Conservation (phyloP, 208 protist species). For the Spironucleus salmonicida region DNA sequence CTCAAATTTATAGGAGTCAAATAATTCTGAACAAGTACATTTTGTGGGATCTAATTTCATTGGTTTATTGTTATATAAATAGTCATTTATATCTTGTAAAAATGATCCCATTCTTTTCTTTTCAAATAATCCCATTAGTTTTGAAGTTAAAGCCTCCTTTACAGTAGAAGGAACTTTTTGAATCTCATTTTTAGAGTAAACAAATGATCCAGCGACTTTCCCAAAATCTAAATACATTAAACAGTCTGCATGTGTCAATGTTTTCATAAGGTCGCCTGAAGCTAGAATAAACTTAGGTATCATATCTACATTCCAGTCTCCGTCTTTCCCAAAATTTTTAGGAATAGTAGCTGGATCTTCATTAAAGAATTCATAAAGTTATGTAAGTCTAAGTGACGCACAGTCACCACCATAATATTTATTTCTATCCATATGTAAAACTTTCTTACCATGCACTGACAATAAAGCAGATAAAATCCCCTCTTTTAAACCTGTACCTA, state of each 20-base stretch:
- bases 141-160: slow-evolving; percentile 75
- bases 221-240: slow-evolving; percentile 97
- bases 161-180: slow-evolving; percentile 83
- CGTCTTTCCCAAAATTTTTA: slow-evolving; percentile 59
- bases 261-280: slow-evolving; percentile 69
- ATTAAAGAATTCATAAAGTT: slow-evolving; percentile 80
- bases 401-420: slow-evolving; percentile 95
- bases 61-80: background rate
- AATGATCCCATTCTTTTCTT: slow-evolving; percentile 37
- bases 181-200: slow-evolving; percentile 74
- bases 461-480: slow-evolving; percentile 54
- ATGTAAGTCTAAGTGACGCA: slow-evolving; percentile 88
- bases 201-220: slow-evolving; percentile 82
- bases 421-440: slow-evolving; percentile 97
- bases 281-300: slow-evolving; percentile 98
- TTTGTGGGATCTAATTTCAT: slow-evolving; percentile 51
- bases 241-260: slow-evolving; percentile 84
- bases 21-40: slow-evolving; percentile 72
- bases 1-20: slow-evolving; percentile 74
- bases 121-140: slow-evolving; percentile 63
- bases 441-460: slow-evolving; percentile 80
- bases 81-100: slow-evolving; percentile 17
- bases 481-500: slow-evolving; percentile 76
- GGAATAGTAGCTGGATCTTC: slow-evolving; percentile 55
- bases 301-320: slow-evolving; percentile 95